These are phyloP conservation scores for Fusarium mundagurra DNA, from an alignment of 2,329 filamentous ascomycete genomes.

Conservation along the genomic window DNA sequence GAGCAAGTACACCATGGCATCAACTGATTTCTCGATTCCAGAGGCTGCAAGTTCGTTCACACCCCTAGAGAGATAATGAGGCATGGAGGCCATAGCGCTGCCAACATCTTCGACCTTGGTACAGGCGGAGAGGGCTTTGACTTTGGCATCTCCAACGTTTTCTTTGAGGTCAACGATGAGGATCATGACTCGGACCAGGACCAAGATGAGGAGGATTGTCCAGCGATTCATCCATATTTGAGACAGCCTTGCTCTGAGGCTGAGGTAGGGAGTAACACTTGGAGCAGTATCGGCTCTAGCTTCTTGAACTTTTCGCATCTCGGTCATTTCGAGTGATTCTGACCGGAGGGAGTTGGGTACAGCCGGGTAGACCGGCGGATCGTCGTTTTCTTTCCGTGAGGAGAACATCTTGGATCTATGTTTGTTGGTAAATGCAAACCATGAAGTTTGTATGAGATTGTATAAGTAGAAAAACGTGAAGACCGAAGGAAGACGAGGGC, in stretches of 20 bases:
- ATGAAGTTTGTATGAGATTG: constrained; percentile 13
- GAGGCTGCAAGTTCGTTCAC: constrained; percentile 86
- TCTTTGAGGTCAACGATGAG: constrained; percentile 77
- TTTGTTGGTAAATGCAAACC: constrained; percentile 40
- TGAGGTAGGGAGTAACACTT: constrained; percentile 89
- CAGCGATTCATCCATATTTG: constrained; percentile 98
- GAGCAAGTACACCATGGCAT: constrained; percentile 82
- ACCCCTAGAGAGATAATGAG: constrained; percentile 89
- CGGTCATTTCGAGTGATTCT: constrained; percentile 50
- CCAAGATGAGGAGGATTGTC: constrained; percentile 88
- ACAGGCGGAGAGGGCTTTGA: constrained; percentile 87
- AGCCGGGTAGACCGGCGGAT: constrained; percentile 47
- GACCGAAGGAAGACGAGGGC: constrained; percentile 8
- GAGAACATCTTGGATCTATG: constrained; percentile 51
- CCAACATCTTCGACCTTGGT: constrained; percentile 92
- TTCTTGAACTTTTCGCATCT: constrained; percentile 45
- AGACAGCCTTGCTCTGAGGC: constrained; percentile 86
- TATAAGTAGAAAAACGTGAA: constrained; percentile 9
- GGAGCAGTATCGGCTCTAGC: constrained; percentile 66
- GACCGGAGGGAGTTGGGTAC: constrained; percentile 52
- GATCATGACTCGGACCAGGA: constrained; percentile 83
- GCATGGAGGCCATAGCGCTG: constrained; percentile 97
- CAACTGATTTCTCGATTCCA: constrained; percentile 82
- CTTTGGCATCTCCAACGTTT: constrained; percentile 79
- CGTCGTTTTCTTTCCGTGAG: constrained; percentile 47